phyloP scores from a whole-genome alignment of 441 rosid genomes.

The Corymbia calophylla region DNA sequence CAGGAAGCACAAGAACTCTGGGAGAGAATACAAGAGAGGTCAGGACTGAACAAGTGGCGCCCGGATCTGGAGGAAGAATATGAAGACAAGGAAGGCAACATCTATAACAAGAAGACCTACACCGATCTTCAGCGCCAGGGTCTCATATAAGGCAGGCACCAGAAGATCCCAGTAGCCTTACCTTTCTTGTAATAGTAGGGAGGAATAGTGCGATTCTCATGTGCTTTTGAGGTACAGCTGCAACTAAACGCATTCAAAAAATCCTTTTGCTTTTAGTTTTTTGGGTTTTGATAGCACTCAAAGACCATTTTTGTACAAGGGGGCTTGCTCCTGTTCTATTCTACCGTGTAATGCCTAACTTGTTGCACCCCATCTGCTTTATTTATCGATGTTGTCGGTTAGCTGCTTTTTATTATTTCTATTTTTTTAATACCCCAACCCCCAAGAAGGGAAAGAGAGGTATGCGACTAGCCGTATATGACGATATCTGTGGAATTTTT shows the following conservation, averaged over 20 bases:
- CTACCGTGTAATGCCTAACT: not conserved
- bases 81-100: constrained; percentile 98
- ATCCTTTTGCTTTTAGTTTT: not conserved
- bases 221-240: not conserved
- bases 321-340: not conserved
- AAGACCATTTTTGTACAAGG: not conserved
- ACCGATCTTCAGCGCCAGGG: constrained; percentile 98
- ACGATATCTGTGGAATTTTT: not conserved
- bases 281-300: not conserved
- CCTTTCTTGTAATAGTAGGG: not conserved
- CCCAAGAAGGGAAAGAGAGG: not conserved
- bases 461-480: not conserved
- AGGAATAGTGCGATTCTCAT: not conserved
- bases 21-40: constrained; percentile 86
- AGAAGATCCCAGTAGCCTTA: not conserved
- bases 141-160: constrained; percentile 35
- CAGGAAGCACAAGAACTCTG: constrained; percentile 99
- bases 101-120: constrained; percentile 96
- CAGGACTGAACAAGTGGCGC: constrained; percentile 94
- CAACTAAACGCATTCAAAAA: not conserved
- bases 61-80: constrained; percentile 99
- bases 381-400: not conserved
- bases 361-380: not conserved
- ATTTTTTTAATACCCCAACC: not conserved
- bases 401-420: not conserved